These are phyloP conservation scores for Amniculicola lignicola DNA, from an alignment of 495 filamentous ascomycete species.

Conservation along the genomic window DNA sequence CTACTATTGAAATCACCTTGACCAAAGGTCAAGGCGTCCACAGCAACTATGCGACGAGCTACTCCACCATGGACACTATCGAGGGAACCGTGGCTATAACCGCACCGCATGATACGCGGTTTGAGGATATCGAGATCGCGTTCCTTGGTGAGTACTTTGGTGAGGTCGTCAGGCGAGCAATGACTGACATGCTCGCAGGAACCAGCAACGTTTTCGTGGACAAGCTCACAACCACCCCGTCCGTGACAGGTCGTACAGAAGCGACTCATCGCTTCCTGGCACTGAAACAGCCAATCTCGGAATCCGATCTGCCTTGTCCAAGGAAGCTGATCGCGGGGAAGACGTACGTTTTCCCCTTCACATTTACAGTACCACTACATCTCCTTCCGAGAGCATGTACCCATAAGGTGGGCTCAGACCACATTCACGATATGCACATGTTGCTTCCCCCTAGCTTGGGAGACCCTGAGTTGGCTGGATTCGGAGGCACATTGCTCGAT, in stretches of 20 bases:
- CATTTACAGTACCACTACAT: constrained; percentile 77
- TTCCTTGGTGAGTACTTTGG: constrained; percentile 60
- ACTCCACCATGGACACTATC: constrained; percentile 60
- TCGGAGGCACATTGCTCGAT: constrained; percentile 57
- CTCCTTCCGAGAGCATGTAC: constrained; percentile 61
- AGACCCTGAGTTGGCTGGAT: constrained; percentile 51
- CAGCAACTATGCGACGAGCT: constrained; percentile 47
- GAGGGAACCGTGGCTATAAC: constrained; percentile 59
- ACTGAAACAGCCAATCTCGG: constrained; percentile 73
- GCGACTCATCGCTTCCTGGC: constrained; percentile 69
- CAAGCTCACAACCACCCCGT: constrained; percentile 46
- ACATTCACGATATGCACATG: constrained; percentile 69
- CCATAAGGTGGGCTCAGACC: constrained; percentile 53
- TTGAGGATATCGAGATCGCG: constrained; percentile 77
- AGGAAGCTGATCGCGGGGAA: constrained; percentile 63
- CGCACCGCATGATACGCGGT: constrained; percentile 62
- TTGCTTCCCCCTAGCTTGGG: constrained; percentile 79
- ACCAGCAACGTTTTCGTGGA: constrained; percentile 52
- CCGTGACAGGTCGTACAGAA: constrained; percentile 50
- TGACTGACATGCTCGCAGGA: constrained; percentile 37
- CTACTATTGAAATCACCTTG: constrained; percentile 40
- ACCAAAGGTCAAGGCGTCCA: constrained; percentile 37
- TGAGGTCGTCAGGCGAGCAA: neutral
- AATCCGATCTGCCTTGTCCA: constrained; percentile 65
- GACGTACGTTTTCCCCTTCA: constrained; percentile 75